Conservation (phyloP, 2,329 filamentous ascomycete species). For the Penicillium sp. region DNA sequence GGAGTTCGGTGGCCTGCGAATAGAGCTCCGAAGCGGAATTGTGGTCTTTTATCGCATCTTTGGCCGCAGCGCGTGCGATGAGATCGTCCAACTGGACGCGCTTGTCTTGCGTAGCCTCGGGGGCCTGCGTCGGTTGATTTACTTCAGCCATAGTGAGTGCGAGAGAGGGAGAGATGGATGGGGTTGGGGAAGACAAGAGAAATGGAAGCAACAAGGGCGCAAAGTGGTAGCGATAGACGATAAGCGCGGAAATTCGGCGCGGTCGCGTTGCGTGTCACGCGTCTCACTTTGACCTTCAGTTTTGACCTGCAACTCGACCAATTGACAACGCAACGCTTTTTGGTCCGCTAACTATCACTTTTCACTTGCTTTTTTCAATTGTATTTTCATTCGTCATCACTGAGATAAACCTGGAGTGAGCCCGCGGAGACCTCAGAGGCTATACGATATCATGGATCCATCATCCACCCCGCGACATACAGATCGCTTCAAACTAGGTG, state of each 20-base stretch:
- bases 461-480: slow-evolving; percentile 22
- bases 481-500: slow-evolving; percentile 25
- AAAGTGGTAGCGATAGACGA: slow-evolving; percentile 6
- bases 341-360: not conserved
- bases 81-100: slow-evolving; percentile 71
- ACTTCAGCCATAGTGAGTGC: slow-evolving; percentile 25
- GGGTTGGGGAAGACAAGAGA: not conserved
- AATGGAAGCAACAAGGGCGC: not conserved
- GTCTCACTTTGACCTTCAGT: slow-evolving; percentile 6
- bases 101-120: slow-evolving; percentile 27
- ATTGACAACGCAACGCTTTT: not conserved
- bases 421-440: not conserved
- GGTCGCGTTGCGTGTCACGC: slow-evolving; percentile 21
- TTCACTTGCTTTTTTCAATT: not conserved
- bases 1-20: slow-evolving; percentile 81
- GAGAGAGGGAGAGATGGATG: not conserved
- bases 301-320: not conserved
- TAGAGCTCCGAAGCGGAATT: slow-evolving; percentile 80
- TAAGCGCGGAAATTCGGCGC: slow-evolving; percentile 13
- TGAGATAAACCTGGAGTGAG: not conserved
- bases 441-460: slow-evolving; percentile 16
- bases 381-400: not conserved
- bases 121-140: slow-evolving; percentile 10
- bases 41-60: slow-evolving; percentile 88
- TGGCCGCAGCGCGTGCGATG: slow-evolving; percentile 71